phyloP scores from a whole-genome alignment of 441 rosid species.

The Adansonia gregorii region DNA sequence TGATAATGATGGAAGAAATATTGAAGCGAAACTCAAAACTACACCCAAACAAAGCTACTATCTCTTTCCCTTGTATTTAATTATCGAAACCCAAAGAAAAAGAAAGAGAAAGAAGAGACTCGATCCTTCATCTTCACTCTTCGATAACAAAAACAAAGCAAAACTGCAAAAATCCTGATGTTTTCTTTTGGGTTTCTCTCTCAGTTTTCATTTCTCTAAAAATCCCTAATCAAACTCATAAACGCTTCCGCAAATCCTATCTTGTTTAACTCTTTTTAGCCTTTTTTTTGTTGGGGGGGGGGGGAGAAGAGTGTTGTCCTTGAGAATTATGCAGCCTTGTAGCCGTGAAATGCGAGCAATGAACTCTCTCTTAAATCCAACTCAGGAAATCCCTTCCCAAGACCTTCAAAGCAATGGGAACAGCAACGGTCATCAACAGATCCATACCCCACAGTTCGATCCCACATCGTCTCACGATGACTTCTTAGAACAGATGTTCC shows the following conservation, averaged over 20 bases:
- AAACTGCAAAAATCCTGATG: too few species aligned
- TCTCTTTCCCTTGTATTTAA: too few species aligned
- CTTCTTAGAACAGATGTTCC: constrained; percentile 65
- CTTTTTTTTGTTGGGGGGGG: neutral
- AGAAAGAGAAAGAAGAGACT: too few species aligned
- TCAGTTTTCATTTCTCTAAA: neutral
- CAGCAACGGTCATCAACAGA: constrained; percentile 36
- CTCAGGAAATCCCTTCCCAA: constrained; percentile 42
- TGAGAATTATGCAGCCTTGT: constrained; percentile 45
- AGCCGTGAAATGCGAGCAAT: constrained; percentile 63
- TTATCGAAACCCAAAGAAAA: too few species aligned
- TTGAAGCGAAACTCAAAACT: neutral
- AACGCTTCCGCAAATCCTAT: neutral
- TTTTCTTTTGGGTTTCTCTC: neutral
- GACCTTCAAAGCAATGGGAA: constrained; percentile 38
- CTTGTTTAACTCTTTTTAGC: neutral
- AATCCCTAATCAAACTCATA: neutral
- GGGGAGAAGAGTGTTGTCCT: neutral
- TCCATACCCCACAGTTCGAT: constrained; percentile 49
- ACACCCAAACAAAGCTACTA: neutral
- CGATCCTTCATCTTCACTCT: too few species aligned
- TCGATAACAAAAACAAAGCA: too few species aligned
- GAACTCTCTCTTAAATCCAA: constrained; percentile 41
- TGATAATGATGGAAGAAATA: neutral
- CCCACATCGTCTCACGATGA: constrained; percentile 49